Conservation (phyloP, 805 yeast genomes). For the Candida stauntonica region DNA sequence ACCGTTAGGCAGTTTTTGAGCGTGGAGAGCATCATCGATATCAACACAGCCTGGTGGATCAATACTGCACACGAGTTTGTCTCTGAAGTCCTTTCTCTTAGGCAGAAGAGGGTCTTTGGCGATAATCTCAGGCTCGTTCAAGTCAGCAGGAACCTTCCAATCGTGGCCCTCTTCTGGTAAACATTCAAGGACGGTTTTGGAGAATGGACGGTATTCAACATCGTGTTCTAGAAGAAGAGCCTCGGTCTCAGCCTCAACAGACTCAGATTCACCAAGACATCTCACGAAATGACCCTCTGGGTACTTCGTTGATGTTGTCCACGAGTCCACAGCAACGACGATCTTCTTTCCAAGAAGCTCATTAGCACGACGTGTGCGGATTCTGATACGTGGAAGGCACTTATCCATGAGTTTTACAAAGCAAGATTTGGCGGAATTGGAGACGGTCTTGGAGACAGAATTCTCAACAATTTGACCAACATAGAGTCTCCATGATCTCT, state of each 20-base stretch:
- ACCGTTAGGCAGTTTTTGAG: conserved; percentile 79
- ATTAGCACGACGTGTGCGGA: conserved; percentile 79
- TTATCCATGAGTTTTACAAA: conserved; percentile 87
- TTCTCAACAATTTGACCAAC: conserved; percentile 89
- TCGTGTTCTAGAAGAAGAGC: conserved; percentile 91
- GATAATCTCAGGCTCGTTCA: conserved; percentile 49
- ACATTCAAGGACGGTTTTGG: conserved; percentile 87
- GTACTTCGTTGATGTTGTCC: conserved; percentile 79
- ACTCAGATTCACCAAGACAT: conserved; percentile 83
- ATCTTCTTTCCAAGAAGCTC: conserved; percentile 86
- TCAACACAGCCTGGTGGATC: conserved; percentile 99
- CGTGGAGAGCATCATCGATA: conserved; percentile 97
- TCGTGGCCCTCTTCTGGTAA: conserved; percentile 89
- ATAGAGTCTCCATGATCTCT: conserved; percentile 93
- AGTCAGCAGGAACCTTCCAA: conserved; percentile 80
- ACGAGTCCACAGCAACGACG: conserved; percentile 86
- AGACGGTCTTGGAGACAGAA: conserved; percentile 54
- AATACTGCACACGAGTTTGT: conserved; percentile 85
- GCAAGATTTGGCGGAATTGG: conserved; percentile 71
- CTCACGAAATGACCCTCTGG: conserved; percentile 96
- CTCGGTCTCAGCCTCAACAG: conserved; percentile 93
- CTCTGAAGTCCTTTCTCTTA: conserved; percentile 81
- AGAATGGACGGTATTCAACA: conserved; percentile 93
- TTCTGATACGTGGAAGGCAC: conserved; percentile 80
- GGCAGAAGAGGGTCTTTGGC: conserved; percentile 41